These are phyloP conservation scores for Calocera cornea DNA, from an alignment of 768 basidiomycete genomes.

Conservation along the genomic window DNA sequence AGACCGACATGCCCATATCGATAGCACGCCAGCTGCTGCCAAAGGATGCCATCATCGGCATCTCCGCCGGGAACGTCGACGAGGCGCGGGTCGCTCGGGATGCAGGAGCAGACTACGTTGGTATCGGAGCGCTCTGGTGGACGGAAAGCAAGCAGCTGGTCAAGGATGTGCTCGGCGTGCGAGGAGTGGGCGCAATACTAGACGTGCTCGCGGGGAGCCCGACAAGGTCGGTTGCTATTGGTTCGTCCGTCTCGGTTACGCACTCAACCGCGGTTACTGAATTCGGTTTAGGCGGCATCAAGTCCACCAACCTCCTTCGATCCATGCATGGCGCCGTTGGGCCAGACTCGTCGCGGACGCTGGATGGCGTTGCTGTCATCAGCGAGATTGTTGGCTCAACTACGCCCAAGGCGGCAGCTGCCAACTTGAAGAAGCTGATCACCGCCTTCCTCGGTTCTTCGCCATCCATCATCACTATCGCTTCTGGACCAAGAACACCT, in stretches of 20 bases:
- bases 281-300: constrained; percentile 59
- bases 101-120: constrained; percentile 69
- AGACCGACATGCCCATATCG: constrained; percentile 65
- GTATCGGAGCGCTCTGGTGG: constrained; percentile 71
- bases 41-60: constrained; percentile 55
- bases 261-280: background rate
- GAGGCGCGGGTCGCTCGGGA: constrained; percentile 50
- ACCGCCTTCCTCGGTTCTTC: constrained; percentile 26
- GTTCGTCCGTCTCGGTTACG: constrained; percentile 30
- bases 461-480: constrained; percentile 11
- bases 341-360: constrained; percentile 32
- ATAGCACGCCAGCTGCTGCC: constrained; percentile 58
- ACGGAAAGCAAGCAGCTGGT: constrained; percentile 68
- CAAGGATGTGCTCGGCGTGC: constrained; percentile 51
- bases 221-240: constrained; percentile 72
- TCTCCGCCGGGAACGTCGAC: constrained; percentile 56
- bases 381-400: constrained; percentile 66
- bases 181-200: constrained; percentile 57
- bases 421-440: constrained; percentile 32
- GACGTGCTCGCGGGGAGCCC: constrained; percentile 46
- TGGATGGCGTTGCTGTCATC: constrained; percentile 80
- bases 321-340: constrained; percentile 61
- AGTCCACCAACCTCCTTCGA: constrained; percentile 58
- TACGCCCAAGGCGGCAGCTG: constrained; percentile 41
- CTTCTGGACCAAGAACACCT: constrained; percentile 17